Evolutionary conservation across 225 moss, liverwort and hornwort genomes (phyloP), one percentile per base, ranked within the genome.

Genomic region (Polytrichum commune): DNA sequence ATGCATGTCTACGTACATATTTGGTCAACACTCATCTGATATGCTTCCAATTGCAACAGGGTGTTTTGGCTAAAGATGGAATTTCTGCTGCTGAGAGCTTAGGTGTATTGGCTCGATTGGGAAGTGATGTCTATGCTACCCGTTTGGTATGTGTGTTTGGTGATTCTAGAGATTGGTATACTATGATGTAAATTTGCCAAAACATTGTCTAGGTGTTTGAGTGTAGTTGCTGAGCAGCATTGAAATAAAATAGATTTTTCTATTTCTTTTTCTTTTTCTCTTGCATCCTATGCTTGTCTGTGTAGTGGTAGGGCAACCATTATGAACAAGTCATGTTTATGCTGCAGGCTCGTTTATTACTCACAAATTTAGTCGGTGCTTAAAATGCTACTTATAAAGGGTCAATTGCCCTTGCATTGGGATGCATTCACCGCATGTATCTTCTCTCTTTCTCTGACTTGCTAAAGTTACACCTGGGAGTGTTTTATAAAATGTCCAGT

Each of bases 391-490:
- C 81, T n/a, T 80, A 90, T 53, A 98, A 89, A 71, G 91, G 90
- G 30, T 93, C 98, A 30, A 79, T 93, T 67, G 93, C 93, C 65
- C 83, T 99, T 74, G 90, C 98, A 75, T 76, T 99, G 56, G 98
- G 98, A 77, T 99, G 95, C 71, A 87, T 99, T 67, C 98, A 99
- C 74, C 89, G 93, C 75, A 92, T 90, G 92, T 92, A 82, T 54
- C 46, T 70, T 8, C 46, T 62, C 25, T 74, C 54, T 61, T 38
- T 68, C 20, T 58, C 22, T 58, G 58, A 23, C 46, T 16, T 46
- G 46, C 46, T 46, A 13, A 16, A 46, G 46, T 7, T 46, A 46
- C 46, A 46, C 0, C 46, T 46, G 16, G 46, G 0, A 46, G 46
- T 46, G 46, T 46, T 16, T 13, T 46, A 46, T 46, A 62, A 62